A percentile compares a stretch with the other conserved stretches of the same genome.
Evolutionary conservation across 306 rosid species (phyloP).

Genomic region (Bauhinia variegata): DNA sequence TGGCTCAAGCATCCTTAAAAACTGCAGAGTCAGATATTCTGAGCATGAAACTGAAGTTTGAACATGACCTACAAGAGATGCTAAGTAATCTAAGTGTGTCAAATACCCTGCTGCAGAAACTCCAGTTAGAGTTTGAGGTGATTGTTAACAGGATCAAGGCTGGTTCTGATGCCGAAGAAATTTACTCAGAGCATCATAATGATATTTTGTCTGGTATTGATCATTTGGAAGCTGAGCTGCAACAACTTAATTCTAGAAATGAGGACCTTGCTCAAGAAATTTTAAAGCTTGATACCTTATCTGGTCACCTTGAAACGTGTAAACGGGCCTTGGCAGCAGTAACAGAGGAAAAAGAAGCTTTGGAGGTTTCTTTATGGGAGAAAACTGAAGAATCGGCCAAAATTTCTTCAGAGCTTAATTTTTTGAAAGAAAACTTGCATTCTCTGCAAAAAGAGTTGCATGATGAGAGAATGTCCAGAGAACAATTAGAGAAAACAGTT

Average conservation of each 20-base stretch:
- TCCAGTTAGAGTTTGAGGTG: constrained; percentile 67
- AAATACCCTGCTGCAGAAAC: constrained; percentile 59
- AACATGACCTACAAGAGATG: constrained; percentile 50
- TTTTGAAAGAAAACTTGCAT: constrained; percentile 50
- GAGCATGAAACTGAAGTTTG: constrained; percentile 66
- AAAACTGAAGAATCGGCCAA: constrained; percentile 62
- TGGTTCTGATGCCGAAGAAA: constrained; percentile 66
- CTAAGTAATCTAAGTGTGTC: constrained; percentile 57
- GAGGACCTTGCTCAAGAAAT: constrained; percentile 68
- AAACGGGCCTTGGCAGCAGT: constrained; percentile 53
- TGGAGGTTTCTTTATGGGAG: constrained; percentile 54
- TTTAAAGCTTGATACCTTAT: constrained; percentile 46
- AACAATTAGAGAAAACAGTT: constrained; percentile 57
- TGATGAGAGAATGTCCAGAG: constrained; percentile 55
- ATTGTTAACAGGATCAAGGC: constrained; percentile 54
- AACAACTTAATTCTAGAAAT: constrained; percentile 64
- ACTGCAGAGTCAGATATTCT: constrained; percentile 58
- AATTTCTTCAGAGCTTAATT: constrained; percentile 56
- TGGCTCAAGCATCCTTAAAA: constrained; percentile 56
- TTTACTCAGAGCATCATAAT: constrained; percentile 56
- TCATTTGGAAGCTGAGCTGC: constrained; percentile 70
- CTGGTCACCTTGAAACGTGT: constrained; percentile 60
- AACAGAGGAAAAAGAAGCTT: constrained; percentile 61
- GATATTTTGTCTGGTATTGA: constrained; percentile 63
- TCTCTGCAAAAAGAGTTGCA: constrained; percentile 56